Base-by-base conservation (phyloP, 306 rosid species). In the Trifolium fragiferum region DNA sequence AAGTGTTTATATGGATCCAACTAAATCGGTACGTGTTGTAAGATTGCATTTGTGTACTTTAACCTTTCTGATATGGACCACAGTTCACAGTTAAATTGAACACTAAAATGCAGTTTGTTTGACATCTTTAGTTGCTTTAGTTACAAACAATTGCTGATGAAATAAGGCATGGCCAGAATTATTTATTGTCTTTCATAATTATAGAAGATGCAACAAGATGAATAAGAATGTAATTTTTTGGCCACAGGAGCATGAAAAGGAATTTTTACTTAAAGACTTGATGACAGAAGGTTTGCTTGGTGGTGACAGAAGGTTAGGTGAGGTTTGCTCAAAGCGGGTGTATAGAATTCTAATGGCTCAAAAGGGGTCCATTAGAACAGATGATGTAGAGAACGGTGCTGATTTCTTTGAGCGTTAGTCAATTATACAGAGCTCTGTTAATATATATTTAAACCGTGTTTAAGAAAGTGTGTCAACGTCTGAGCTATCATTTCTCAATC, bases 381-480 rank as follows among this genome's bases (percentile, higher is more conserved):
- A 91, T 47, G 98, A 94, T 72, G 86, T 89, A 5, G 97, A 91
- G 89, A 85, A 91, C 71, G 96, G 97, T 80, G 98, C 97, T 47
- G 96, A 86, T 82, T 85, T 89, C 82, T 93, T 93, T 74, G 78
- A 59, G 70, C 75, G 76, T 60, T 79, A 67, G 19, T 78, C 77
- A 64, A 27, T 78, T 61, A 65, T 68, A 19, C 78, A 58, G 12
- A 44, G 16, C 79, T 74, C 47, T 35, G 9, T 53, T 32, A 46
- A 57, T 61, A 35, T 70, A 62, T 40, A 70, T 70, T 57, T 57
- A 68, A 58, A 13, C 49, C 10, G 9, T 41, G 19, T 72, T 66
- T 43, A 49, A 60, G 58, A 60, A 66, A 59, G 55, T 70, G 37
- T 65, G 44, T 76, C 64, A 40, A 72, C 7, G 25, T 38, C 32